Evolutionary conservation across 768 basidiomycete genomes (phyloP), one percentile per base, ranked within the genome.

Genomic region (Saitozyma sp.): DNA sequence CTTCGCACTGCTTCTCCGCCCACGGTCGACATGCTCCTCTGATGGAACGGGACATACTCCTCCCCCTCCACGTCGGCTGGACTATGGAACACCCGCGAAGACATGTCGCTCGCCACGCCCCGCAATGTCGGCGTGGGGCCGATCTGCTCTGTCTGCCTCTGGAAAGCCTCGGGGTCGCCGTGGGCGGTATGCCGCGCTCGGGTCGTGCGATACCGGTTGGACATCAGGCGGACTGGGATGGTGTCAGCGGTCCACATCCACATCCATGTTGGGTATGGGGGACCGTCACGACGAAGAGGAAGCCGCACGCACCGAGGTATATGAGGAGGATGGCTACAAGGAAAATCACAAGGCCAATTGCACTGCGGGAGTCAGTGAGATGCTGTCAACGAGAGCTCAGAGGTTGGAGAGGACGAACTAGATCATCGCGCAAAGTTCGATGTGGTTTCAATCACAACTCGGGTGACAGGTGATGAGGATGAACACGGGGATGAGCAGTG

Each of bases 101-200:
- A 55, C 8, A 62, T 48, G 20, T 62, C 61, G 17, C 61, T 37
- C 13, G 61, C 56, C 3, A 62, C 50, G n/a, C 48, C 55, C 3
- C 55, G 17, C 19, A 62, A 52, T 2, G 55, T 49, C 11, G 61
- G 61, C 29, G 19, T 38, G n/a, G 16, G 16, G 3, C 37, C 50
- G 50, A n/a, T 52, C n/a, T 11, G 43, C 16, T 37, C 29, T 43
- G 20, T 45, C 60, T 40, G 40, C 38, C 14, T 55, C 19, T 29
- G 29, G 29, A 29, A 41, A 13, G 54, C 53, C n/a, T 61, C 53
- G 7, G 48, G 60, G 20, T 49, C 60, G 16, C 54, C 19, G 8
- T 19, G 10, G 37, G 54, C 54, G 19, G 48, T 39, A 38, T 29
- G 53, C 8, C 43, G 53, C 19, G 52, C 45, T 11, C 19, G 17